Evolutionary conservation across 2,329 filamentous ascomycete species (phyloP).

Genomic region (Hypoxylon sp.): DNA sequence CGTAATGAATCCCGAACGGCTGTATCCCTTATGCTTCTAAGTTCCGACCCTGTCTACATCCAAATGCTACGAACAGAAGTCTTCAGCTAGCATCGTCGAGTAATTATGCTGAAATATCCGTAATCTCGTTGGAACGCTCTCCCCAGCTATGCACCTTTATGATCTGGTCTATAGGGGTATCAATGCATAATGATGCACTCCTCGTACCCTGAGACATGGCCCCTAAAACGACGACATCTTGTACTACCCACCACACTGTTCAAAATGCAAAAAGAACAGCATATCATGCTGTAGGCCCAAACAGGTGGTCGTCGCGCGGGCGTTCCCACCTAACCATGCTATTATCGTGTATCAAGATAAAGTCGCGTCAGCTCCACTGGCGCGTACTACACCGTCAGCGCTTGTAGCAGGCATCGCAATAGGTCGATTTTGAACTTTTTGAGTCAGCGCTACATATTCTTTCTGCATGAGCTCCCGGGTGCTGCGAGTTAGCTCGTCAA

Average conservation of each 20-base stretch:
- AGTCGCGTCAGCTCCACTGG: slow-evolving; percentile 54
- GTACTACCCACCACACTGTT: slow-evolving; percentile 4
- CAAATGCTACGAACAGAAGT: slow-evolving; percentile 31
- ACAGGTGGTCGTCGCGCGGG: not conserved
- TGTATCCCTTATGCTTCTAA: slow-evolving; percentile 17
- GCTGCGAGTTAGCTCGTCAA: slow-evolving; percentile 78
- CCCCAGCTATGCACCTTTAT: slow-evolving; percentile 33
- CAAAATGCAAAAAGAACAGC: slow-evolving; percentile 16
- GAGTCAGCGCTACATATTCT: slow-evolving; percentile 70
- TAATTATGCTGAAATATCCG: slow-evolving; percentile 1
- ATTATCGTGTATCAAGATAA: slow-evolving; percentile 37
- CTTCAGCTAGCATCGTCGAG: slow-evolving; percentile 17
- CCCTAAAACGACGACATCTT: slow-evolving; percentile 8
- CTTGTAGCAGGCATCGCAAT: slow-evolving; percentile 49
- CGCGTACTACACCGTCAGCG: slow-evolving; percentile 53
- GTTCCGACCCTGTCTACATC: slow-evolving; percentile 30
- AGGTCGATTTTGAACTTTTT: slow-evolving; percentile 63
- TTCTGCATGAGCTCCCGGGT: slow-evolving; percentile 83
- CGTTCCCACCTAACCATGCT: not conserved
- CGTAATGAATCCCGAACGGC: not conserved
- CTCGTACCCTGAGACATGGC: slow-evolving; percentile 26
- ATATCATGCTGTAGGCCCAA: slow-evolving; percentile 8
- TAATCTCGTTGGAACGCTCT: slow-evolving; percentile 19
- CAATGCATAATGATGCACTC: slow-evolving; percentile 36
- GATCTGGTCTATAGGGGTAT: slow-evolving; percentile 50